phyloP scores from a whole-genome alignment of 225 moss, liverwort and hornwort genomes.

The Asterella californica region DNA sequence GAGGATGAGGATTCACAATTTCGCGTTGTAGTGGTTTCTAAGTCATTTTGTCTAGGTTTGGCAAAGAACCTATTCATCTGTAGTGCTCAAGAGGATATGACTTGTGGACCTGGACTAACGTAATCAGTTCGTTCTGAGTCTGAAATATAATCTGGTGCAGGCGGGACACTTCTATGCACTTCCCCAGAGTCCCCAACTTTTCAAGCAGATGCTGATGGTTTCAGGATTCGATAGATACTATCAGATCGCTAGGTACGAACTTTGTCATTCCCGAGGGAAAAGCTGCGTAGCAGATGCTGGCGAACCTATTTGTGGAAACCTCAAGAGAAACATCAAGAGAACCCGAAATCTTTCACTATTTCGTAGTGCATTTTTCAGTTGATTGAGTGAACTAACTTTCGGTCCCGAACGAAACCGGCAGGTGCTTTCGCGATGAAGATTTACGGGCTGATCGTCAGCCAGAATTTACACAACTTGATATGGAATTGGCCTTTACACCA shows the following conservation, averaged over 20 bases:
- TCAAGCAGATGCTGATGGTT: conserved; percentile 99
- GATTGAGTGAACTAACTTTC: not conserved
- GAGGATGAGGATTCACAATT: no score
- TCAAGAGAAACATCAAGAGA: not conserved
- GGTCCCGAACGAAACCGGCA: conserved; percentile 22
- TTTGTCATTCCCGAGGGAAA: not conserved
- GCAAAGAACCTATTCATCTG: not conserved
- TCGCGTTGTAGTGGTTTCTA: no score
- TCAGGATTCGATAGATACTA: conserved; percentile 99
- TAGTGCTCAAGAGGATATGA: not conserved
- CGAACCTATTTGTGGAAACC: no score
- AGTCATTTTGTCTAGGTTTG: no score
- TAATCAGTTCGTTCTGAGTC: not conserved
- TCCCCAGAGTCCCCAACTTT: conserved; percentile 97
- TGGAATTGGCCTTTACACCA: conserved; percentile 93
- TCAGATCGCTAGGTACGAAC: conserved; percentile 79
- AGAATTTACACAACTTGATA: conserved; percentile 95
- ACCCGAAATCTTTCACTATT: not conserved
- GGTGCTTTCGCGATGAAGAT: conserved; percentile 99
- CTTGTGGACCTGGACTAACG: not conserved
- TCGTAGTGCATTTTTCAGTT: no score
- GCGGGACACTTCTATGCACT: conserved; percentile 94
- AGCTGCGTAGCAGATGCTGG: not conserved
- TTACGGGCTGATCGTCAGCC: conserved; percentile 97
- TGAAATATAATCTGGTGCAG: conserved; percentile 31